phyloP scores from a whole-genome alignment of 495 filamentous ascomycete genomes.

The Penicillium herquei region DNA sequence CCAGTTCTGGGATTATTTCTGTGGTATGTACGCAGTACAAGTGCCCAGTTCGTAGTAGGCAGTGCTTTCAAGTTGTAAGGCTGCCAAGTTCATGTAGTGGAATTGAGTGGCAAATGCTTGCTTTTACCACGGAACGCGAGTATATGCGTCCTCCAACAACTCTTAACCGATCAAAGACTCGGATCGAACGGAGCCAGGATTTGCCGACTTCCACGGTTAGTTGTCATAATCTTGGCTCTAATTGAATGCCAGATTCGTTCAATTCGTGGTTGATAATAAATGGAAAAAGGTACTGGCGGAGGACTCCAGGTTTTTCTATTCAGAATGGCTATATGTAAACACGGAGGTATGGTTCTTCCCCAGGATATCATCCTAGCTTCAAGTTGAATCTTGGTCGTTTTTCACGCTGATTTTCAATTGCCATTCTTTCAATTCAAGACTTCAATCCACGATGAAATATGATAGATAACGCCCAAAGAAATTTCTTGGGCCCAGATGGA shows the following conservation, averaged over 20 bases:
- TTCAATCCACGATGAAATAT: too few relatives aligned
- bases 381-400: not conserved
- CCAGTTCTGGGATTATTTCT: not conserved
- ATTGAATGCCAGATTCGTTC: conserved; percentile 1
- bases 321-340: conserved; percentile 8
- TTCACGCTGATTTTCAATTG: too few relatives aligned
- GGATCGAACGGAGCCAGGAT: conserved; percentile 7
- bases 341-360: conserved; percentile 1
- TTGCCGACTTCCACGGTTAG: conserved; percentile 3
- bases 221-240: not conserved
- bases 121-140: conserved; percentile 7
- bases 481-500: not conserved
- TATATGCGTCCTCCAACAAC: not conserved
- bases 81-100: not conserved
- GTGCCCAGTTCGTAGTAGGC: not conserved
- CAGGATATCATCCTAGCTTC: not conserved
- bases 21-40: not conserved
- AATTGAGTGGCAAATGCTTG: conserved; percentile 8
- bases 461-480: not conserved
- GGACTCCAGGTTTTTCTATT: not conserved
- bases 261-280: not conserved
- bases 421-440: too few relatives aligned
- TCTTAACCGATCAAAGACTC: not conserved
- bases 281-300: conserved; percentile 2
- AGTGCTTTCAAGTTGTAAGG: not conserved